Base-by-base conservation (phyloP, 2,329 filamentous ascomycete species). In the Rhytidhysteron rufulum region DNA sequence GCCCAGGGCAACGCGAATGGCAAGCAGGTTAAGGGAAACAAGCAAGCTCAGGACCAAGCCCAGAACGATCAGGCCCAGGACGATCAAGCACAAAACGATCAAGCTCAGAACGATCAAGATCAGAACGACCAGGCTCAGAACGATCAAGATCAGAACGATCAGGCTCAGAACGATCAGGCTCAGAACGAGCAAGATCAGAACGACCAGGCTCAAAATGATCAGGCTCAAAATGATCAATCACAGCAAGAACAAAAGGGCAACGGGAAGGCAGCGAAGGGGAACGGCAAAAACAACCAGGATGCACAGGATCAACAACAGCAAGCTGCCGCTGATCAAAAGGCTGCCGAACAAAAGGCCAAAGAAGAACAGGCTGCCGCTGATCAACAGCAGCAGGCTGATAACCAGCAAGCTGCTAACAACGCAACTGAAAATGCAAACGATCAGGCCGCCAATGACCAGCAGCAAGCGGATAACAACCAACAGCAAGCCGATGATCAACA, bases 401-500 rank as follows among this genome's bases (percentile, higher is more conserved):
- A 32, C 16, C 8, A 7, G 8, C 7, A 7, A 18, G 31, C n/a
- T 7, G 31, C 31, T 9, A 15, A 8, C 31, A 27, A 27, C 13
- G 24, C 24, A 7, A 27, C 24, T 13, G 24, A 27, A 8, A 8
- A 7, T 27, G 24, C 24, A 7, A 13, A 7, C 24, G 24, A 13
- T 8, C 24, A 27, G 13, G 24, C 24, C 13, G 24, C 24, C 24
- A 13, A 27, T 8, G 13, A 4, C 17, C 18, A 35, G 24, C 11
- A 20, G 18, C 4, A 20, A 35, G 19, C 20, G 24, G 19, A 35
- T 21, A 10, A 20, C n/a, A 35, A 20, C 19, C 18, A 20, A 4
- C 9, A 20, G 21, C 38, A 35, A 49, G 32, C 37, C 31, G 42
- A 39, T 18, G 41, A 24, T 24, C 25, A 18, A 33, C 33, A n/a